A percentile compares a stretch with the other conserved stretches of the same genome.
Evolutionary conservation across 371 early-diverging fungal species (phyloP).

Genomic region (Circinella umbellata): DNA sequence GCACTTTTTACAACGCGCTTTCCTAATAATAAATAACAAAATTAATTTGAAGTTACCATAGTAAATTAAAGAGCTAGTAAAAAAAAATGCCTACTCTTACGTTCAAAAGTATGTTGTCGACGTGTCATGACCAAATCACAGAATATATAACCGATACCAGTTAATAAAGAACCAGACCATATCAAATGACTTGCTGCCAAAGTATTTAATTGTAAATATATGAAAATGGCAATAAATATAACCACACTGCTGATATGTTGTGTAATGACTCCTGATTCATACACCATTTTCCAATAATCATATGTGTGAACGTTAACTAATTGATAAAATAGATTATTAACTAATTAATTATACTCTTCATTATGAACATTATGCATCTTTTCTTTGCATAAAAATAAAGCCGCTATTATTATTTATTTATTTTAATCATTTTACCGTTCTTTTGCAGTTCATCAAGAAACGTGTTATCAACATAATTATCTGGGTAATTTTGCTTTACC

Average conservation of each 20-base stretch:
- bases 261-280: constrained; percentile 78
- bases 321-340: too few relatives aligned
- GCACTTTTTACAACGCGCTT: constrained; percentile 73
- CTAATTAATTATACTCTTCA: too few relatives aligned
- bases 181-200: constrained; percentile 68
- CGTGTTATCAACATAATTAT: constrained; percentile 91
- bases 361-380: too few relatives aligned
- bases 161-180: constrained; percentile 58
- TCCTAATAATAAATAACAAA: constrained; percentile 31
- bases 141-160: constrained; percentile 68
- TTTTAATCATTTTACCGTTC: constrained; percentile 67
- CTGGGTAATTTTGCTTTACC: constrained; percentile 87
- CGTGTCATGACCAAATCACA: constrained; percentile 65
- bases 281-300: constrained; percentile 75
- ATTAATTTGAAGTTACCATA: not conserved
- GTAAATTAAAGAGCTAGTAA: not conserved
- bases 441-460: constrained; percentile 88
- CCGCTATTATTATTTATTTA: not conserved
- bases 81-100: constrained; percentile 35
- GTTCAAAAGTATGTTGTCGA: constrained; percentile 42
- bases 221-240: constrained; percentile 88
- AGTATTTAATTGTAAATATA: constrained; percentile 63
- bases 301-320: constrained; percentile 74
- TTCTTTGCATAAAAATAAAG: too few relatives aligned
- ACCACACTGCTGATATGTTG: constrained; percentile 86